A percentile compares a stretch with the other conserved stretches of the same genome.
Conservation (phyloP, 2,329 filamentous ascomycete genomes). For the Aspergillus fumigatiaffinis region DNA sequence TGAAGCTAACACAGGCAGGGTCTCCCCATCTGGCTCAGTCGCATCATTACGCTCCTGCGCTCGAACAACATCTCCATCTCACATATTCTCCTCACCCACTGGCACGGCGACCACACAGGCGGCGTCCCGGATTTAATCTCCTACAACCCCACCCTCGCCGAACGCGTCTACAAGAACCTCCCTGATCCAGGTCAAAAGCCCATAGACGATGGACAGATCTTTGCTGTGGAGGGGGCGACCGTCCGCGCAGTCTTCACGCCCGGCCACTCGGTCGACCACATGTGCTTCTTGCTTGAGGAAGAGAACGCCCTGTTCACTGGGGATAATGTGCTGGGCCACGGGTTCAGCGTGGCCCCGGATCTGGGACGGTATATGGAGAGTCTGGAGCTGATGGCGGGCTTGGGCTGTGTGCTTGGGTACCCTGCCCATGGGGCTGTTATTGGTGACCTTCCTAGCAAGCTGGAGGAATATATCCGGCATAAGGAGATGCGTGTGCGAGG, state of each 20-base stretch:
- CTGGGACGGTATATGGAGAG: slow-evolving; percentile 35
- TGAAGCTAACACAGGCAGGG: slow-evolving; percentile 32
- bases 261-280: slow-evolving; percentile 72
- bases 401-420: slow-evolving; percentile 40
- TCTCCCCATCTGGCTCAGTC: slow-evolving; percentile 30
- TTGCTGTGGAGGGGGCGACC: slow-evolving; percentile 39
- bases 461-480: slow-evolving; percentile 2
- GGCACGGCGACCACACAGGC: slow-evolving; percentile 45
- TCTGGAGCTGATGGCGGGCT: slow-evolving; percentile 30
- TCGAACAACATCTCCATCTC: slow-evolving; percentile 31
- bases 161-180: slow-evolving; percentile 36
- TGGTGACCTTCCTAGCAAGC: neutral
- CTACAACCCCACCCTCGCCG: slow-evolving; percentile 24
- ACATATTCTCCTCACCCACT: slow-evolving; percentile 43
- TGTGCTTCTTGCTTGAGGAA: slow-evolving; percentile 68
- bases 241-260: slow-evolving; percentile 48
- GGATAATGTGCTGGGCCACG: slow-evolving; percentile 70
- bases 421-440: slow-evolving; percentile 42
- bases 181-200: slow-evolving; percentile 28
- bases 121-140: slow-evolving; percentile 39
- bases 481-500: neutral
- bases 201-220: slow-evolving; percentile 37
- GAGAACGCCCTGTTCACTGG: slow-evolving; percentile 75
- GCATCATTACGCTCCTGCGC: slow-evolving; percentile 32
- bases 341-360: slow-evolving; percentile 39